phyloP scores from a whole-genome alignment of 345 rosid species.

The Punica granatum region DNA sequence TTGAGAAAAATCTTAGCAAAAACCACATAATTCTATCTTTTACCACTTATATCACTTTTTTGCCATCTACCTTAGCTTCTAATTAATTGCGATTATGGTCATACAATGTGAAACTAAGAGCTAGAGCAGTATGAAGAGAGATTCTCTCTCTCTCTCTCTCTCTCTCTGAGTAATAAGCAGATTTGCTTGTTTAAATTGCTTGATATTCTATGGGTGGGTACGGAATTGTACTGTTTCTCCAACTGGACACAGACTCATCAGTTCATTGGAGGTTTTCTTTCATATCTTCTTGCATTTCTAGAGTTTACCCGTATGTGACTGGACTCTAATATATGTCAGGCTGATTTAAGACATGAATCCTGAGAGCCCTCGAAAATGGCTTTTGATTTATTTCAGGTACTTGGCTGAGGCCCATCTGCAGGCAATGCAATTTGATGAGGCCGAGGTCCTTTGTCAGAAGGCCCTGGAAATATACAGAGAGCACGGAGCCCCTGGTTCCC shows the following conservation, averaged over 20 bases:
- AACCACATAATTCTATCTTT: neutral
- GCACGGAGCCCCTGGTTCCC: conserved; percentile 39
- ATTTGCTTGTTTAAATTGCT: neutral
- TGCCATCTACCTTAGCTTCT: neutral
- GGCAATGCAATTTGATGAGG: conserved; percentile 80
- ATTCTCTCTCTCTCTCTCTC: neutral
- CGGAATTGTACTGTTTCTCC: no score
- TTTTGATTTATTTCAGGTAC: conserved; percentile 32
- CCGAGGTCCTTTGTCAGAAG: conserved; percentile 61
- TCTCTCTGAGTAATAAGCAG: neutral
- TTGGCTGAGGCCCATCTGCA: conserved; percentile 86
- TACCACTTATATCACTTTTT: neutral
- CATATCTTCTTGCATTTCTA: neutral
- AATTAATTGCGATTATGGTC: no score
- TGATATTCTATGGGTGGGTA: no score
- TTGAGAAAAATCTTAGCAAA: neutral
- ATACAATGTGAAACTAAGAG: neutral
- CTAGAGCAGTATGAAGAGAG: neutral
- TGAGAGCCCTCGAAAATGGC: neutral
- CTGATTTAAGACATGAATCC: neutral
- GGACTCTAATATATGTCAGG: neutral
- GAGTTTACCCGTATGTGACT: neutral
- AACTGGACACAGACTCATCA: no score
- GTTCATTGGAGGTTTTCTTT: neutral
- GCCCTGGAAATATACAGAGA: conserved; percentile 68